Base-by-base conservation (phyloP, 208 protist genomes). In the Trypanosoma melophagium region DNA sequence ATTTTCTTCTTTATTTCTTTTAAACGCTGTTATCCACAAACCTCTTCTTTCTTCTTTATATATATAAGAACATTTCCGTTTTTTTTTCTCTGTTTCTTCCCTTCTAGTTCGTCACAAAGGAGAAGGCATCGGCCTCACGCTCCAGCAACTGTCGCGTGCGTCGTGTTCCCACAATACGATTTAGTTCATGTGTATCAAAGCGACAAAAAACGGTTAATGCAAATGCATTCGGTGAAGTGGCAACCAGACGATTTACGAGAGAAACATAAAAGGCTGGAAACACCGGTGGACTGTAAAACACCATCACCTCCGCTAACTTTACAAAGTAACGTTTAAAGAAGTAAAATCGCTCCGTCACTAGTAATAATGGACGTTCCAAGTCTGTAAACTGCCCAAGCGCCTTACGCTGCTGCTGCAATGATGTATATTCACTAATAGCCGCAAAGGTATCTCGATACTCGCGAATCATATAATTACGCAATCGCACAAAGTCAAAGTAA, bases 301-400 rank as follows among this genome's bases (percentile, higher is more conserved):
- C 76, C 4, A 99, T 69, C 54, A 87, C 82, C 74, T 97, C 86
- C 9, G 94, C 85, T 49, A 95, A 77, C 70, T 92, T 90, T 47
- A 98, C 86, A 77, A 96, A 90, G 74, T 98, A 97, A 17, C 96
- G 86, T 62, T 90, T 86, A 71, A 97, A 99, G 73, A 97, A 99
- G 81, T 98, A 97, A 61, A 98, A 98, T 40, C 98, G 86, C 71
- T 99, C 97, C 25, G 96, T 99, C 58, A 96, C 86, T 7, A 99
- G 71, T 65, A 99, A 77, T 38, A 98, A 87, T 28, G 81, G 83
- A 1, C 83, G 74, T 73, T 94, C 80, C 0, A 96, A 74, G 66
- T 91, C 86, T 2, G 75, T 89, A 69, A 97, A 97, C 74, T 96
- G 84, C 3, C 83, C 88, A 2, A 95, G 73, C 7, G 87, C 81